phyloP scores from a whole-genome alignment of 805 yeast genomes.

The Tetrapisispora fleetii region DNA sequence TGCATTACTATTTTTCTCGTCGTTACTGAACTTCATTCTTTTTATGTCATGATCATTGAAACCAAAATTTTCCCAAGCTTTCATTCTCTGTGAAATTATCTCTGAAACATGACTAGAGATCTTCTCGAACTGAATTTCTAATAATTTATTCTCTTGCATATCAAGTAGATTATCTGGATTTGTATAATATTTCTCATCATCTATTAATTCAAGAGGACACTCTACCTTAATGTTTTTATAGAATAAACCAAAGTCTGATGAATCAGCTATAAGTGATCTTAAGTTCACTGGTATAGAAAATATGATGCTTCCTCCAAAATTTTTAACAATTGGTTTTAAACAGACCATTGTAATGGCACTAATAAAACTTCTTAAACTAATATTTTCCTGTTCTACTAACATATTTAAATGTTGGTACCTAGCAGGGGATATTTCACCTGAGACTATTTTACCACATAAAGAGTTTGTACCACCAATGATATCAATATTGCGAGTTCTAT shows the following conservation, averaged over 20 bases:
- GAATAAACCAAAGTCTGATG: conserved; percentile 15
- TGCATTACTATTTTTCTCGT: conserved; percentile 4
- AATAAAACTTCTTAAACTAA: conserved; percentile 19
- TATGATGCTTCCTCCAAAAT: conserved; percentile 12
- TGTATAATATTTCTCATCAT: conserved; percentile 10
- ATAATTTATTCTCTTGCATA: background rate
- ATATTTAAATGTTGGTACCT: background rate
- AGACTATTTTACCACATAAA: conserved; percentile 21
- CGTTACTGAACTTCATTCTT: conserved; percentile 18
- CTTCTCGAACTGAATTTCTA: conserved; percentile 20
- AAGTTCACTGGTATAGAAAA: conserved; percentile 20
- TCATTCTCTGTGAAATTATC: conserved; percentile 9
- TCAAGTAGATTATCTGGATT: conserved; percentile 8
- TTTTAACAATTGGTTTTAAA: conserved; percentile 16
- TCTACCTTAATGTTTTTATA: conserved; percentile 21
- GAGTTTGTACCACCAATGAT: conserved; percentile 8
- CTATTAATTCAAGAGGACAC: conserved; percentile 19
- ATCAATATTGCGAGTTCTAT: conserved; percentile 7
- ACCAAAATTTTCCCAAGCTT: conserved; percentile 15
- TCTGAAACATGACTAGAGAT: conserved; percentile 15
- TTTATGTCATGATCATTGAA: conserved; percentile 25
- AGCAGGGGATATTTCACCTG: background rate
- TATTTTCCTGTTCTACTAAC: conserved; percentile 9
- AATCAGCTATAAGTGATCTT: conserved; percentile 9
- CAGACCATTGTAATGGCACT: conserved; percentile 23